Evolutionary conservation across 176 grass and related monocot species (phyloP).

Genomic region (Saccharum spontaneum): DNA sequence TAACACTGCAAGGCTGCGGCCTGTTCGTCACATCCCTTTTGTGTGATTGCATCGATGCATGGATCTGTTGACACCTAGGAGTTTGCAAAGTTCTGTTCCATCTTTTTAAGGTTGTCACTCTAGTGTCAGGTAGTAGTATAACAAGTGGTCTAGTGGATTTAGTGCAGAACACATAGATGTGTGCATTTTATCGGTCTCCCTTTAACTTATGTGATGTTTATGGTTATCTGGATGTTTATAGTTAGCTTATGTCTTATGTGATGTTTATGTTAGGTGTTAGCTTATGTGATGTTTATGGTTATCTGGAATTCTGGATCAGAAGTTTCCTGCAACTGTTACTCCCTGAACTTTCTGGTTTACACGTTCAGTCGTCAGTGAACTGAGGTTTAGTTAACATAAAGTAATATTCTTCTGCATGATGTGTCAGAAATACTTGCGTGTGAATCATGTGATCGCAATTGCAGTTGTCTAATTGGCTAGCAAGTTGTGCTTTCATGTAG

Average conservation of each 20-base stretch:
- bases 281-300: not conserved
- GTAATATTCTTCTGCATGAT: not conserved
- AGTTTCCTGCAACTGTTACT: not conserved
- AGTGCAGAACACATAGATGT: not conserved
- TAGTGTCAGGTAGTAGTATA: not conserved
- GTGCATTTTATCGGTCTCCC: not conserved
- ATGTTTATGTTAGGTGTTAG: not conserved
- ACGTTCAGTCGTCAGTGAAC: not conserved
- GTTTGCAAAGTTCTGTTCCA: not conserved
- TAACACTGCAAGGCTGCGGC: not conserved
- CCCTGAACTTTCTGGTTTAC: not conserved
- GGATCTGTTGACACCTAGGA: not conserved
- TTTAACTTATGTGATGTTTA: not conserved
- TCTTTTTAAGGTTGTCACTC: not conserved
- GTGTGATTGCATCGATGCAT: not conserved
- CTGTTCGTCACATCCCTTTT: not conserved
- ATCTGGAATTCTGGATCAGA: not conserved
- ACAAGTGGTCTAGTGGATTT: constrained; percentile 14
- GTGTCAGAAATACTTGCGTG: not conserved
- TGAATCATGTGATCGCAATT: not conserved
- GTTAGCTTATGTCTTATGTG: not conserved
- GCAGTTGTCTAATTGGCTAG: not conserved
- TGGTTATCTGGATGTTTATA: not conserved
- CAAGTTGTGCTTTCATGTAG: not conserved
- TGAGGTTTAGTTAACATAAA: not conserved